Percentiles rank a stretch among this genome's conserved stretches.
Evolutionary conservation across 352 stramenopile species (phyloP).

Genomic region (Globisporangium spiculum): DNA sequence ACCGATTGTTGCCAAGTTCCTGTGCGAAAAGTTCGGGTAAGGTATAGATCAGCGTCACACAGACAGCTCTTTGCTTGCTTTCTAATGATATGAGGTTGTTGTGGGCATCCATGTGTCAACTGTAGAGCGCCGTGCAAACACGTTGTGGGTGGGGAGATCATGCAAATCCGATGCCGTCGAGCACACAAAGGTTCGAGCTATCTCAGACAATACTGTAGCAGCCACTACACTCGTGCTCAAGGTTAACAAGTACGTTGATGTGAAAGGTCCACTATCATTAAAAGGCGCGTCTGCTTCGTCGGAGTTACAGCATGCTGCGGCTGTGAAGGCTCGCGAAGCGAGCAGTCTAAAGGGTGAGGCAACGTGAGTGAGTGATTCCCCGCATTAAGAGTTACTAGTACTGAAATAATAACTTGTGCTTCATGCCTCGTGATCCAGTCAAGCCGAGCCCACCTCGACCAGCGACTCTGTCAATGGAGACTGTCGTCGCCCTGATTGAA

Average conservation of each 20-base stretch:
- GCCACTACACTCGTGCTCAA: background rate
- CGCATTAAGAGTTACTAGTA: too few relatives aligned
- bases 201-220: background rate
- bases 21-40: conserved; percentile 61
- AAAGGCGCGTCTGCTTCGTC: conserved; percentile 1
- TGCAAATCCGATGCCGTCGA: conserved; percentile 47
- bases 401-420: background rate
- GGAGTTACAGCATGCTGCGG: background rate
- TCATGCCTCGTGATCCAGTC: background rate
- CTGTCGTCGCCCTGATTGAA: conserved; percentile 59
- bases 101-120: background rate
- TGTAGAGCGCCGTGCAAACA: conserved; percentile 34
- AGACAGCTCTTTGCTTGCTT: too few relatives aligned
- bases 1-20: conserved; percentile 41
- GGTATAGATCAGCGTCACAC: background rate
- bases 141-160: conserved; percentile 46
- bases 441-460: background rate
- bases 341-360: background rate
- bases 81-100: background rate
- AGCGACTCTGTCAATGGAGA: conserved; percentile 27
- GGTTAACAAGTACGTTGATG: background rate
- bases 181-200: conserved; percentile 19
- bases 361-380: background rate
- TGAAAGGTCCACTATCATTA: conserved; percentile 1
- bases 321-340: background rate